These are phyloP conservation scores for Striga hermonthica DNA, from an alignment of 305 asterid species.

Conservation along the genomic window DNA sequence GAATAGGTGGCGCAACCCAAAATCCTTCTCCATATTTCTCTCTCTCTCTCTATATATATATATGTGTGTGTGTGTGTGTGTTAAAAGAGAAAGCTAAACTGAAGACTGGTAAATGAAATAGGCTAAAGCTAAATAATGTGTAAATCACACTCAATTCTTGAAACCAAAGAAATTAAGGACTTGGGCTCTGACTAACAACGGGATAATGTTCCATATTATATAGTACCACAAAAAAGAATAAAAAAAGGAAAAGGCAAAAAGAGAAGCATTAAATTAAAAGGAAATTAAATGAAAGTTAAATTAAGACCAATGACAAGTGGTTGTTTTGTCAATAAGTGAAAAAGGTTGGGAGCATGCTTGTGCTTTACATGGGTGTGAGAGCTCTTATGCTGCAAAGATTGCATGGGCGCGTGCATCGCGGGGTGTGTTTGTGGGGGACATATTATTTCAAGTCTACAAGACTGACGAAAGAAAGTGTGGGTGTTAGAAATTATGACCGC, in stretches of 20 bases:
- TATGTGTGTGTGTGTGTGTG: too few relatives aligned
- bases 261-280: not conserved
- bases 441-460: constrained; percentile 23
- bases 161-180: too few relatives aligned
- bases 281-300: not conserved
- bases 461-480: constrained; percentile 34
- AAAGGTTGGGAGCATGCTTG: not conserved
- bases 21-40: not conserved
- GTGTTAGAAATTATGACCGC: constrained; percentile 49
- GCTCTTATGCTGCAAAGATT: not conserved
- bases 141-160: too few relatives aligned
- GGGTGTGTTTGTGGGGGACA: not conserved
- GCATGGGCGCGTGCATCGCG: too few relatives aligned
- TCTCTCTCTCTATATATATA: too few relatives aligned
- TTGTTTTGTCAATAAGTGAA: not conserved
- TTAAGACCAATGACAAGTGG: not conserved
- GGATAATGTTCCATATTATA: too few relatives aligned
- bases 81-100: too few relatives aligned
- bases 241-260: too few relatives aligned
- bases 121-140: too few relatives aligned
- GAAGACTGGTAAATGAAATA: too few relatives aligned
- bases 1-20: constrained; percentile 56
- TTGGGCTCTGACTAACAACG: too few relatives aligned
- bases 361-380: not conserved
- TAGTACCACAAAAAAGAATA: too few relatives aligned